Conservation (phyloP, 1,284 basidiomycete genomes). For the Austroboletus olivaceoglutinosus region DNA sequence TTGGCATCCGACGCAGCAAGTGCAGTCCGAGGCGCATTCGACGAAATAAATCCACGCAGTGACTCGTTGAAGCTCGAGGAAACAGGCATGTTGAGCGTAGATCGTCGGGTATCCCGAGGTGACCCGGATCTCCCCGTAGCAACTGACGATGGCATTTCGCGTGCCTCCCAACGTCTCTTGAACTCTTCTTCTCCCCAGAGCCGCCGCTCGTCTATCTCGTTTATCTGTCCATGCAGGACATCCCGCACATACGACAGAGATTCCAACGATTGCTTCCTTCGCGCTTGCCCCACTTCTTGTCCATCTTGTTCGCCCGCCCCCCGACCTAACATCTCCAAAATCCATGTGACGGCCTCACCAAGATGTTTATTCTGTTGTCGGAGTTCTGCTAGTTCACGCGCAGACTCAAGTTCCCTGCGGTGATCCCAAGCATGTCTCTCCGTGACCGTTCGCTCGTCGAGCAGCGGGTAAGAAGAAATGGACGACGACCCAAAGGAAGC, state of each 20-base stretch:
- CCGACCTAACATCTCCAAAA: conserved; percentile 61
- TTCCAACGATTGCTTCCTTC: conserved; percentile 67
- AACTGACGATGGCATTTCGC: conserved; percentile 7
- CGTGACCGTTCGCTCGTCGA: conserved; percentile 54
- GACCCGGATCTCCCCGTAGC: conserved; percentile 8
- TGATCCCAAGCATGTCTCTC: conserved; percentile 68
- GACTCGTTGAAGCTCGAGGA: conserved; percentile 23
- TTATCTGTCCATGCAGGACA: conserved; percentile 54
- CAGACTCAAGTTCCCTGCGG: conserved; percentile 62
- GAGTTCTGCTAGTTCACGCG: conserved; percentile 55
- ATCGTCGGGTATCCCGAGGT: conserved; percentile 17
- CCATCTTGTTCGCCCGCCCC: conserved; percentile 42
- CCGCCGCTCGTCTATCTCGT: conserved; percentile 60
- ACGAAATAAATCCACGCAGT: conserved; percentile 22
- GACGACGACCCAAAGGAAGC: conserved; percentile 45
- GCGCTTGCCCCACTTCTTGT: conserved; percentile 38
- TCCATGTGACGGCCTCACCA: conserved; percentile 66
- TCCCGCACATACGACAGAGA: conserved; percentile 72
- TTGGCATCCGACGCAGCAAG: conserved; percentile 53
- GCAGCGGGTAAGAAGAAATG: conserved; percentile 55
- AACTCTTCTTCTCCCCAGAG: conserved; percentile 56
- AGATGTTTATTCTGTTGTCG: conserved; percentile 56
- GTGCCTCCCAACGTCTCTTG: conserved; percentile 31
- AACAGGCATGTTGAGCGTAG: conserved; percentile 8
- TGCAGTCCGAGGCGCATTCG: conserved; percentile 12